These are phyloP conservation scores for Coemansia sp. DNA, from an alignment of 192 early-diverging fungal genomes.

Conservation along the genomic window DNA sequence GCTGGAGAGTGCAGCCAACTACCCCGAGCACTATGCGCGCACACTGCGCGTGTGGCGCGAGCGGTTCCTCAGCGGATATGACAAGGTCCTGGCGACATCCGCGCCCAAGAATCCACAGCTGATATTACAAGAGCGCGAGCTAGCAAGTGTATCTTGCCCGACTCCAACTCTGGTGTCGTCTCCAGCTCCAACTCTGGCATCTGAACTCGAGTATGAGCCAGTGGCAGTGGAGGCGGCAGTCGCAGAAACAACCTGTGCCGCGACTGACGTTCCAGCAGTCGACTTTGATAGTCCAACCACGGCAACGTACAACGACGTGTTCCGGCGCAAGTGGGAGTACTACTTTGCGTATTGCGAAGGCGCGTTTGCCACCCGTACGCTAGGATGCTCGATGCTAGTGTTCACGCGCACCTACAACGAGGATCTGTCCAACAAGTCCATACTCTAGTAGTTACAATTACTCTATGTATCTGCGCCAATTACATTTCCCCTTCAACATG, in stretches of 20 bases:
- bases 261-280: background rate
- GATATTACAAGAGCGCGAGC: constrained; percentile 23
- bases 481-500: background rate
- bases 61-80: constrained; percentile 59
- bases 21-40: constrained; percentile 69
- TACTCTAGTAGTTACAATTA: background rate
- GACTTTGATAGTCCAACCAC: background rate
- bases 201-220: background rate
- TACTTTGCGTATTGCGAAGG: constrained; percentile 84
- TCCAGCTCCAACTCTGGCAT: background rate
- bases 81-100: constrained; percentile 32
- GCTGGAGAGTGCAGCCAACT: constrained; percentile 61
- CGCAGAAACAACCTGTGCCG: background rate
- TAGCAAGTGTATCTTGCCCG: background rate
- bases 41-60: constrained; percentile 71
- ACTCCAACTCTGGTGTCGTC: background rate
- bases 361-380: constrained; percentile 67
- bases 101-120: constrained; percentile 27
- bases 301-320: constrained; percentile 57
- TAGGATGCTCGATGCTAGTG: constrained; percentile 62
- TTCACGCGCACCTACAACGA: constrained; percentile 55
- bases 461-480: background rate
- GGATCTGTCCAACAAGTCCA: constrained; percentile 6
- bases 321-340: constrained; percentile 75
- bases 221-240: constrained; percentile 2